Base-by-base conservation (phyloP, 1,284 basidiomycete genomes). In the Cryptococcus deneoformans region DNA sequence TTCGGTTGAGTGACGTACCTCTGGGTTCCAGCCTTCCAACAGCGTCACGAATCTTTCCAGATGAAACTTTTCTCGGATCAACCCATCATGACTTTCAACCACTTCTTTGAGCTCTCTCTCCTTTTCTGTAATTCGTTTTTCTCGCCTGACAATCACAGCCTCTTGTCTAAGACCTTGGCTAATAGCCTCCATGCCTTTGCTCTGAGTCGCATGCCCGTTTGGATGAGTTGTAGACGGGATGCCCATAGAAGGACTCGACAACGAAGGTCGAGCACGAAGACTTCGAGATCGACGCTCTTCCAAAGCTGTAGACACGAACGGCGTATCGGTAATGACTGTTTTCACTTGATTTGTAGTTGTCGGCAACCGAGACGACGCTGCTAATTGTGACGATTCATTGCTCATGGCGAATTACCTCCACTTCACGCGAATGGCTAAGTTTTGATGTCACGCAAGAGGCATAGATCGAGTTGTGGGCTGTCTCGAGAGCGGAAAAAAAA, bases 1-100 rank as follows among this genome's bases (percentile, higher is more conserved):
- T 14, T 35, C 20, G 11, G 24, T 34, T 2, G 38, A 39, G n/a
- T 1, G 52, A 72, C 82, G 53, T 63, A 89, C 89, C 72, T 81
- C 77, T 2, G 90, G 90, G 72, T 92, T 83, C 74, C 86, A 94
- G 5, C 81, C 74, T 11, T 71, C 81, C 44, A 90, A 77, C 77
- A 93, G 81, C 29, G 83, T 85, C 3, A 85, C 82, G 68, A 88
- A 93, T 57, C 86, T 81, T 64, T 92, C 87, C 75, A 93, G 80
- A 68, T 94, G 91, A 75, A 92, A 94, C 56, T 85, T 81, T 73
- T 95, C 90, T 59, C 90, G 84, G 52, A 93, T 88, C 73, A 88
- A 75, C 65, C 83, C 82, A 75, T 92, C 90, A 79, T 92, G 90
- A 59, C 71, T 80, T 58, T 87, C 85, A 60, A 86, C 73, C 29